Conservation (phyloP, 78 protist species). For the Capsaspora owczarzaki region DNA sequence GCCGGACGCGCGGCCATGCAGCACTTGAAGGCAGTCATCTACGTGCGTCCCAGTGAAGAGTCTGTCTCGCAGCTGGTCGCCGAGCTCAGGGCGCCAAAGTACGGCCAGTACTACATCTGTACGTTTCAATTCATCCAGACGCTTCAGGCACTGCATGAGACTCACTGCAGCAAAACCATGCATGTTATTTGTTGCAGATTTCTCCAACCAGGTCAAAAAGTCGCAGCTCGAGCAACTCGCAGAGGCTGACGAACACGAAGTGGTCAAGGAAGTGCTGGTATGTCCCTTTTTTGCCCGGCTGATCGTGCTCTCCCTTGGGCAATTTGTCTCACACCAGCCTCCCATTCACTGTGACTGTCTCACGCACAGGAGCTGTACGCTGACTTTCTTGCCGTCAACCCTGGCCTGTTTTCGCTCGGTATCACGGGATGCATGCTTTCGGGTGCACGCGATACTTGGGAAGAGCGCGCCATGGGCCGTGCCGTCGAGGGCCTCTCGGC, state of each 20-base stretch:
- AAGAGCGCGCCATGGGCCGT: not conserved
- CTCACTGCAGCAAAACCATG: not conserved
- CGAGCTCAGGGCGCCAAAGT: constrained; percentile 68
- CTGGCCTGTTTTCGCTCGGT: constrained; percentile 44
- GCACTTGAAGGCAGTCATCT: constrained; percentile 74
- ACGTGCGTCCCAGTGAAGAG: constrained; percentile 75
- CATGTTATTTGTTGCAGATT: constrained; percentile 33
- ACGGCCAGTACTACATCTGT: constrained; percentile 78
- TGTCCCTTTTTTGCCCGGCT: not conserved
- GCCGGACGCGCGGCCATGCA: constrained; percentile 53
- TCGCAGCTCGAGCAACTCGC: constrained; percentile 62
- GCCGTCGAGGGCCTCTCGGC: constrained; percentile 17
- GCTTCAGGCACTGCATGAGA: too few species aligned
- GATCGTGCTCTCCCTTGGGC: not conserved
- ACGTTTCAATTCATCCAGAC: too few species aligned
- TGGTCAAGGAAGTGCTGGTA: constrained; percentile 44
- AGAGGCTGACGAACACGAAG: constrained; percentile 74
- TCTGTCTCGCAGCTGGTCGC: constrained; percentile 40
- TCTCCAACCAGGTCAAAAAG: constrained; percentile 61
- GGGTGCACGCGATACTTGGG: too few species aligned
- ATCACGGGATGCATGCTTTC: too few species aligned
- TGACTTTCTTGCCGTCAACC: constrained; percentile 74
- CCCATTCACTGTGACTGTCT: not conserved
- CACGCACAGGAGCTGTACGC: constrained; percentile 75
- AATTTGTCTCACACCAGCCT: not conserved